These are phyloP conservation scores for Metroxylon sagu DNA, from an alignment of 176 grass and related monocot genomes.

Conservation along the genomic window DNA sequence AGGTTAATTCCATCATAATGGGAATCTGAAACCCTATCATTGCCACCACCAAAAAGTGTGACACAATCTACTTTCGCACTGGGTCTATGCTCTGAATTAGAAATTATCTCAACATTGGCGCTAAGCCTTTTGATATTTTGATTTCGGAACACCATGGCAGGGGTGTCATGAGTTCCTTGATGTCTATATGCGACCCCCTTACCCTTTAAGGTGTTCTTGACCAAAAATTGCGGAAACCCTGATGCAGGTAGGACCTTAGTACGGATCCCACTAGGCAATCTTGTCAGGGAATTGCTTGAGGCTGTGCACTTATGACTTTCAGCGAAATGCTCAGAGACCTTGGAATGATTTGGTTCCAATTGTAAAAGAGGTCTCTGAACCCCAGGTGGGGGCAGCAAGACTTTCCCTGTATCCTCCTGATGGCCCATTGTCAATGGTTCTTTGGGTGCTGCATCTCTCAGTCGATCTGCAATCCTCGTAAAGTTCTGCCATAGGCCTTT, in stretches of 20 bases:
- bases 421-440: neutral
- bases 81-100: neutral
- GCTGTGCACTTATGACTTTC: neutral
- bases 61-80: neutral
- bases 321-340: neutral
- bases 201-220: neutral
- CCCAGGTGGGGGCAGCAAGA: neutral
- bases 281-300: neutral
- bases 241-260: no score
- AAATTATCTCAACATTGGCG: neutral
- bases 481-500: neutral
- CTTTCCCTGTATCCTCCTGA: neutral
- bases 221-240: neutral
- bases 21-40: neutral
- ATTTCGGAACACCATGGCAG: neutral
- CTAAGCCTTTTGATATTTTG: neutral
- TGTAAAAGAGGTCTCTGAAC: neutral
- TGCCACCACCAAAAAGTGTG: neutral
- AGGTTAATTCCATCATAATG: conserved; percentile 2
- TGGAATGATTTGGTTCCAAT: conserved; percentile 1
- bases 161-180: neutral
- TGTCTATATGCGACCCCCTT: neutral
- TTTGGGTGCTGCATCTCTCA: neutral
- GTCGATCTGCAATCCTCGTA: neutral
- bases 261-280: neutral